Evolutionary conservation across 129 eudicot species (phyloP).

Genomic region (Tanacetum coccineum): DNA sequence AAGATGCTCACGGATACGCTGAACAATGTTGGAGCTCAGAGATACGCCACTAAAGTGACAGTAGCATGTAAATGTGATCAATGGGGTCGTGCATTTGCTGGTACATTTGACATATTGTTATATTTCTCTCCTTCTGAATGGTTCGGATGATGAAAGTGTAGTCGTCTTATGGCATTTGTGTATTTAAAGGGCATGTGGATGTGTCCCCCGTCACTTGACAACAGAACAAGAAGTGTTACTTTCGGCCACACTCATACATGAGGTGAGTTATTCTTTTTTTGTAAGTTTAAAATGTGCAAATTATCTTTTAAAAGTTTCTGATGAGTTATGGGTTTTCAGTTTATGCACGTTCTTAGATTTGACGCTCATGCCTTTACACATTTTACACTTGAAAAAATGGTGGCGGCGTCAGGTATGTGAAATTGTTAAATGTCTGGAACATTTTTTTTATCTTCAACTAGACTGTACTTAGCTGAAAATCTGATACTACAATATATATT

Average conservation of each 20-base stretch:
- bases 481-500: not conserved
- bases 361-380: too few relatives aligned
- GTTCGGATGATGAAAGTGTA: too few relatives aligned
- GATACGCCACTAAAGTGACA: too few relatives aligned
- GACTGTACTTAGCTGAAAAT: not conserved
- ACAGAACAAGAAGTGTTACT: conserved; percentile 74
- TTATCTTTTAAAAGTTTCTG: not conserved
- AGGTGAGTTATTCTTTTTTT: too few relatives aligned
- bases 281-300: not conserved
- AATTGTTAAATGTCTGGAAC: not conserved
- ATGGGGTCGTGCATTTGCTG: conserved; percentile 99
- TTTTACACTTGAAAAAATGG: conserved; percentile 95
- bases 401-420: conserved; percentile 66
- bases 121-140: too few relatives aligned
- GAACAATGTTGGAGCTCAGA: too few relatives aligned
- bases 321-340: conserved; percentile 35
- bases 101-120: conserved; percentile 36
- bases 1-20: too few relatives aligned
- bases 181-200: conserved; percentile 80
- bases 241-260: too few relatives aligned
- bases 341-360: conserved; percentile 98
- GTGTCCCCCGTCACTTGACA: conserved; percentile 99
- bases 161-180: too few relatives aligned
- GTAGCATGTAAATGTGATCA: conserved; percentile 99
- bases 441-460: too few relatives aligned